Conservation (phyloP, 1,284 basidiomycete genomes). For the Ceratobasidium sp. region DNA sequence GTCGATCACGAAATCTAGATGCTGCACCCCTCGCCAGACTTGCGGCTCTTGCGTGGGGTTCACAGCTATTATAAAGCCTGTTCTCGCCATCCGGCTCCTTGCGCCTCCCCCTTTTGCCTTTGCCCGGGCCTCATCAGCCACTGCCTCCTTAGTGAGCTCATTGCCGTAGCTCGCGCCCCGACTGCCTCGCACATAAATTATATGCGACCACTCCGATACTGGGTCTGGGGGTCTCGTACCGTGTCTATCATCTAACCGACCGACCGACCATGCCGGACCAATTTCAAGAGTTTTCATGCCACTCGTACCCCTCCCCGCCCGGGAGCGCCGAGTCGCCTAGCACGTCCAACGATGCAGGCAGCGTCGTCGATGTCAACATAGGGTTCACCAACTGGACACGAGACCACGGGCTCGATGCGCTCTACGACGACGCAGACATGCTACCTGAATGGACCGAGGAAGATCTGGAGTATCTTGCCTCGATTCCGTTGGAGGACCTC, state of each 20-base stretch:
- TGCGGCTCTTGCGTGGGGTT: too few relatives aligned
- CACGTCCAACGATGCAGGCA: background rate
- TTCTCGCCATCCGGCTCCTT: background rate
- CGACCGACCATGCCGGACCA: constrained; percentile 23
- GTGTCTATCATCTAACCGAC: background rate
- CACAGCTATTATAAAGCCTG: too few relatives aligned
- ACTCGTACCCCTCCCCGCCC: constrained; percentile 17
- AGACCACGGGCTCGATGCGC: background rate
- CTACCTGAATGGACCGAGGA: background rate
- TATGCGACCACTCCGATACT: background rate
- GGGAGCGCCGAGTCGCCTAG: background rate
- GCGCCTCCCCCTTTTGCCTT: background rate
- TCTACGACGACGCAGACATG: background rate
- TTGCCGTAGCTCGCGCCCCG: too few relatives aligned
- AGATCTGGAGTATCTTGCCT: background rate
- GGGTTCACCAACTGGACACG: background rate
- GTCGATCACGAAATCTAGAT: background rate
- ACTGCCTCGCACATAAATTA: too few relatives aligned
- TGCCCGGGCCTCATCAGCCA: background rate
- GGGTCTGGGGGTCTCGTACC: background rate
- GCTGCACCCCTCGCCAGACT: too few relatives aligned
- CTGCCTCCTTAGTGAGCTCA: too few relatives aligned
- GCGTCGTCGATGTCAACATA: background rate
- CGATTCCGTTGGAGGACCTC: background rate
- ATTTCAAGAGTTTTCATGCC: background rate